These are phyloP conservation scores for Solanum medicagineum DNA, from an alignment of 257 asterid genomes.

Conservation along the genomic window DNA sequence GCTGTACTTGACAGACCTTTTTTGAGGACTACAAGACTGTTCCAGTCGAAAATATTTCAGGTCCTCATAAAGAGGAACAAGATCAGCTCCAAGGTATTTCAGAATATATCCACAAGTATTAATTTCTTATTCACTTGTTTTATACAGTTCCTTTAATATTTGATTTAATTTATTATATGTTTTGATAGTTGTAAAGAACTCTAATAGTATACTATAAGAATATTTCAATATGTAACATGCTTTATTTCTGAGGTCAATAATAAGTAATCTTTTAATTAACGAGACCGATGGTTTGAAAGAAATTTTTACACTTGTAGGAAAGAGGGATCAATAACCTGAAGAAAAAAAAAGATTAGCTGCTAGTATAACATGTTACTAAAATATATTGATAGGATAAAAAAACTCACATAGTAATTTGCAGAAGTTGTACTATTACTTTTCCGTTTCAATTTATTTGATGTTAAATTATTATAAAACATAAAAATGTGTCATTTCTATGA, in stretches of 20 bases:
- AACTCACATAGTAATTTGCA: not conserved
- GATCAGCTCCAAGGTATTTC: constrained; percentile 19
- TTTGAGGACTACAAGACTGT: constrained; percentile 23
- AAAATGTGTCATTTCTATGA: too few species aligned
- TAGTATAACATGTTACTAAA: not conserved
- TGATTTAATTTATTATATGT: not conserved
- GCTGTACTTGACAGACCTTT: constrained; percentile 11
- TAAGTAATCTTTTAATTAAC: too few species aligned
- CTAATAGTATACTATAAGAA: too few species aligned
- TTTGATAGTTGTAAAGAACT: not conserved
- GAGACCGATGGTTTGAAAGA: too few species aligned
- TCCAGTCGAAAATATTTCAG: constrained; percentile 21
- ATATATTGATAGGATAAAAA: too few species aligned
- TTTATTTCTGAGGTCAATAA: too few species aligned
- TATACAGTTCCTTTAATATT: not conserved
- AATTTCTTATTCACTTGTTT: not conserved
- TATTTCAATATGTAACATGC: too few species aligned
- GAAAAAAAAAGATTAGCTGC: too few species aligned
- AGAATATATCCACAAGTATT: not conserved
- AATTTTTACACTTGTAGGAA: too few species aligned
- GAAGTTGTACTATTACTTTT: not conserved
- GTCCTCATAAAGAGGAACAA: constrained; percentile 13
- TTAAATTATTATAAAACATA: too few species aligned
- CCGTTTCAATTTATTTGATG: too few species aligned
- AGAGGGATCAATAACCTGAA: not conserved